Evolutionary conservation across 2,329 filamentous ascomycete genomes (phyloP), one percentile per base, ranked within the genome.

Genomic region (Xylaria polymorpha): DNA sequence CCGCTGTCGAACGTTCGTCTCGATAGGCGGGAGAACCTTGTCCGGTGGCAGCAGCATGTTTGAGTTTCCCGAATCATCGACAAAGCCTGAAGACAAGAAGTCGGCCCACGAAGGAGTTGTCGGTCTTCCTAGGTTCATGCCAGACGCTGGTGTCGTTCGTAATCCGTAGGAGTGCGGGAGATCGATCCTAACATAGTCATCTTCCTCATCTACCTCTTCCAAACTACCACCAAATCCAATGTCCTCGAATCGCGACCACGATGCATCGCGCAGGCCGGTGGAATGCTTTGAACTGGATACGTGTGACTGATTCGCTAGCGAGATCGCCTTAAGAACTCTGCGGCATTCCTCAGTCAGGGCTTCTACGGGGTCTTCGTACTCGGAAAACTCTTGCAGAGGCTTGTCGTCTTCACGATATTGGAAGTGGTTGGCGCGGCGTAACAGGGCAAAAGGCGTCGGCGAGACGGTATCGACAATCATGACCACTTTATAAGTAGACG

Each of bases 31-130:
- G 10, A 99, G 86, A 20, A 94, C 86, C 82, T 98, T 96, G 79
- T 98, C 94, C 0, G 94, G 94, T 0, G 95, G 94, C n/a, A 98
- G 84, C 32, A 98, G 83, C 57, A 97, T 82, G 60, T 92, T 92
- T 0, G 89, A 83, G 12, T 87, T 85, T 35, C 86, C 83, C n/a
- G 86, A 87, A 68, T 91, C 90, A 73, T 98, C 94, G 25, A 92
- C 85, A 77, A 99, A 99, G 1, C 96, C 96, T 50, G 94, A 94
- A 0, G 94, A 97, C 67, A 99, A 86, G 79, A 99, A 99, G 79
- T 99, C 96, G 3, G 96, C 96, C 96, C 96, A 99, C 0, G 96
- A 98, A 0, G 96, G 96, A 0, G 96, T 99, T 0, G 94, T 98
- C 1, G 96, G 96, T 67, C 96, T 88, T 43, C 88, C 94, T 55